phyloP scores from a whole-genome alignment of 2,329 filamentous ascomycete genomes.

The Sporothrix variecibatus region DNA sequence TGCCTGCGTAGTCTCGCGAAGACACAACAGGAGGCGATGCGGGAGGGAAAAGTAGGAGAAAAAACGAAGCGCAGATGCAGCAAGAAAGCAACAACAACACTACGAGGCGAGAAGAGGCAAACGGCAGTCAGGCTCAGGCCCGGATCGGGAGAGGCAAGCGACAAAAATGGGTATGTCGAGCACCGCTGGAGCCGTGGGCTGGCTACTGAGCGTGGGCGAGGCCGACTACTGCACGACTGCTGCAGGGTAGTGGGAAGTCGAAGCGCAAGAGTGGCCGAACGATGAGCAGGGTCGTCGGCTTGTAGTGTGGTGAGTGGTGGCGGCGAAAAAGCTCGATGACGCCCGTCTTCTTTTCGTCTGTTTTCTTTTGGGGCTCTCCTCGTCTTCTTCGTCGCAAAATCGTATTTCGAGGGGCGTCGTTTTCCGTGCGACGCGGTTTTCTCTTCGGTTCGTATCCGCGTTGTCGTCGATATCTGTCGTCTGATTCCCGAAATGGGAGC shows the following conservation, averaged over 20 bases:
- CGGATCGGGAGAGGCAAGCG: conserved; percentile 6
- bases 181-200: conserved; percentile 15
- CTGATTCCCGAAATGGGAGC: conserved; percentile 20
- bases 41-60: background rate
- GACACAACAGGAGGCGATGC: background rate
- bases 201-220: background rate
- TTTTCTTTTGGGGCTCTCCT: background rate
- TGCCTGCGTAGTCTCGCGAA: background rate
- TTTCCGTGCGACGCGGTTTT: conserved; percentile 17
- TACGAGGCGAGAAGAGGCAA: background rate
- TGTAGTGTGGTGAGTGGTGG: background rate
- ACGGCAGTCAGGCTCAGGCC: background rate
- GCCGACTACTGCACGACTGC: conserved; percentile 7
- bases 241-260: conserved; percentile 14
- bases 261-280: background rate
- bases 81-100: background rate
- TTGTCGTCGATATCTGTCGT: conserved; percentile 9
- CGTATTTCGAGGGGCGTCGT: background rate
- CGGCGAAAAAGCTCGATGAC: conserved; percentile 8
- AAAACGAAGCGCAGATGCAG: background rate
- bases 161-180: conserved; percentile 6
- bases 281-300: background rate
- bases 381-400: background rate
- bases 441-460: conserved; percentile 11
- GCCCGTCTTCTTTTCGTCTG: conserved; percentile 18